Evolutionary conservation across 495 filamentous ascomycete species (phyloP).

Genomic region (Aspergillus olivimuriae): DNA sequence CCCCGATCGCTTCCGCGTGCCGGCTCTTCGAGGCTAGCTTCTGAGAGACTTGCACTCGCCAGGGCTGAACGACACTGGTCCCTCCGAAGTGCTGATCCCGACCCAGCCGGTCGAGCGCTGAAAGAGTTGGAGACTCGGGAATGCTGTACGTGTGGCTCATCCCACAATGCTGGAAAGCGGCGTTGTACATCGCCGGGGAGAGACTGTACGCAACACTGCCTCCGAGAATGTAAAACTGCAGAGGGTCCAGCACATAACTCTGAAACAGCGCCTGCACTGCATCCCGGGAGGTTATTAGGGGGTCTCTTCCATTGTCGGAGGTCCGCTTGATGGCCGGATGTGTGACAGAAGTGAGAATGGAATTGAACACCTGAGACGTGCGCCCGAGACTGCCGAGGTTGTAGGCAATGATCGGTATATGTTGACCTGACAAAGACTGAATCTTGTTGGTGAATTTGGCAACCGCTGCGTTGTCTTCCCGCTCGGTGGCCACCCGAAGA

Average conservation of each 20-base stretch:
- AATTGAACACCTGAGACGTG: constrained; percentile 61
- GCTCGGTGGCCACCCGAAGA: constrained; percentile 52
- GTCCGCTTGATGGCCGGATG: constrained; percentile 51
- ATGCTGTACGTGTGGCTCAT: constrained; percentile 68
- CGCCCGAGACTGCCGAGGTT: constrained; percentile 64
- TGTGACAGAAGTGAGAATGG: constrained; percentile 61
- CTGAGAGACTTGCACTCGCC: constrained; percentile 65
- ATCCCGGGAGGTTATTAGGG: constrained; percentile 49
- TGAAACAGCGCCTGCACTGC: constrained; percentile 50
- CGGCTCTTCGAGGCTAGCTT: constrained; percentile 62
- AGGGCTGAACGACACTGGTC: constrained; percentile 65
- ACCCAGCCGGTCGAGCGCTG: constrained; percentile 56
- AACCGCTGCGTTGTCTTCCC: constrained; percentile 53
- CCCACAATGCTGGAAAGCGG: constrained; percentile 63
- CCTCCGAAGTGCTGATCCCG: constrained; percentile 65
- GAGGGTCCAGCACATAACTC: constrained; percentile 53
- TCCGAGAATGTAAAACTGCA: constrained; percentile 71
- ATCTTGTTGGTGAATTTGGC: constrained; percentile 47
- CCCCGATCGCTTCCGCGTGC: constrained; percentile 74
- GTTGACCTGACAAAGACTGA: constrained; percentile 27
- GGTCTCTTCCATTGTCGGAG: constrained; percentile 25
- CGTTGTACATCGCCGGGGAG: constrained; percentile 74
- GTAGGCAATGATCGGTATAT: constrained; percentile 61
- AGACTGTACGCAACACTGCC: constrained; percentile 68
- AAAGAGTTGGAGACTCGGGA: constrained; percentile 55